These are phyloP conservation scores for Saccharomycopsis babjevae DNA, from an alignment of 805 yeast genomes.

Conservation along the genomic window DNA sequence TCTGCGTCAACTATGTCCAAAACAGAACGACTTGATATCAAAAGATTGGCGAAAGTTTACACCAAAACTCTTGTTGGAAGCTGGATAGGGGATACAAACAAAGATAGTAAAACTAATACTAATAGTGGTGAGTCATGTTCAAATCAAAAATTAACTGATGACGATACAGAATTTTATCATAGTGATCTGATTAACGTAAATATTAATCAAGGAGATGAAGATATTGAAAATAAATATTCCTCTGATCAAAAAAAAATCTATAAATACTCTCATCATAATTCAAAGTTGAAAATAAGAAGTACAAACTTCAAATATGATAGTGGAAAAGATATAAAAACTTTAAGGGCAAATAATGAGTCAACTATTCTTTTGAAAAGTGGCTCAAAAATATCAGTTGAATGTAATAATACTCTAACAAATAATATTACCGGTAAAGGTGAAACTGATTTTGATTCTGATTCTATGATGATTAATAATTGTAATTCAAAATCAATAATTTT, in stretches of 20 bases:
- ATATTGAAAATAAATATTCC: not conserved
- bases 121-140: not conserved
- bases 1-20: not conserved
- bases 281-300: not conserved
- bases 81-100: conserved; percentile 1
- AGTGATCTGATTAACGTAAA: not conserved
- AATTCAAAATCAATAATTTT: conserved; percentile 24
- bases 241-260: not conserved
- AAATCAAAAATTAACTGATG: not conserved
- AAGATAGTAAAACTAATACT: not conserved
- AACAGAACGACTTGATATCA: conserved; percentile 16
- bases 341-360: not conserved
- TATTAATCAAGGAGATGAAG: not conserved
- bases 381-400: not conserved
- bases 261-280: not conserved
- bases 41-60: conserved; percentile 18
- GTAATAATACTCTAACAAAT: not conserved
- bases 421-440: not conserved
- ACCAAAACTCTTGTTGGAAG: conserved; percentile 13
- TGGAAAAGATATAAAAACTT: not conserved
- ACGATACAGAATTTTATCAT: not conserved
- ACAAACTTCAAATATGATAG: not conserved
- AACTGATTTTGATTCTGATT: not conserved
- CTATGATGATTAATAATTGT: not conserved
- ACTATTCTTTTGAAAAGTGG: not conserved